Conservation (phyloP, 805 yeast species). For the Limtongia smithiae region DNA sequence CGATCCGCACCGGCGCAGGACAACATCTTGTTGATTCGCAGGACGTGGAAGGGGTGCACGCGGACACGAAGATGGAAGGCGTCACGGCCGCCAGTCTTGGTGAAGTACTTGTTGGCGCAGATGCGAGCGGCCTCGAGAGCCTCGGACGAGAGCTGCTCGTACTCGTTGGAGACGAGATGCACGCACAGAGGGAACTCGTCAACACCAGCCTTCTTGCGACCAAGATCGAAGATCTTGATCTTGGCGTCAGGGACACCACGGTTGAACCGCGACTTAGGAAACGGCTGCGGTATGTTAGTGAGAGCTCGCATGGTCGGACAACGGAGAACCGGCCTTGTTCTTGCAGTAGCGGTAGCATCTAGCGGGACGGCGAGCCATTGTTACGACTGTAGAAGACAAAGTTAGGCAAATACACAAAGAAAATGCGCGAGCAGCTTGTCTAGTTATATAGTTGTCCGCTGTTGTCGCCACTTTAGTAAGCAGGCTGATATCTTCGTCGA, state of each 20-base stretch:
- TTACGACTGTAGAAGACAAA: slow-evolving; percentile 35
- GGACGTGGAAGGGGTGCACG: slow-evolving; percentile 99
- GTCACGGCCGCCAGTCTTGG: slow-evolving; percentile 97
- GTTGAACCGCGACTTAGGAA: slow-evolving; percentile 99
- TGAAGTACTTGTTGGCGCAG: slow-evolving; percentile 99
- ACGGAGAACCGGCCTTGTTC: slow-evolving; percentile 60
- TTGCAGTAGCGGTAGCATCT: slow-evolving; percentile 99
- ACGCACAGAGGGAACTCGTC: slow-evolving; percentile 99
- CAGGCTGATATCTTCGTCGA: too few species aligned
- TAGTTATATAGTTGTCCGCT: too few species aligned
- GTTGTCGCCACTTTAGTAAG: too few species aligned
- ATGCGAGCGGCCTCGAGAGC: slow-evolving; percentile 99
- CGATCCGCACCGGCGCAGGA: slow-evolving; percentile 99
- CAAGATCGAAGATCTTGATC: slow-evolving; percentile 98
- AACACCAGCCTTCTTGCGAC: slow-evolving; percentile 99
- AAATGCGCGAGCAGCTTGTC: too few species aligned
- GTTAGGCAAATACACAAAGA: too few species aligned
- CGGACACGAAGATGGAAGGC: slow-evolving; percentile 99
- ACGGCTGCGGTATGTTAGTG: slow-evolving; percentile 51
- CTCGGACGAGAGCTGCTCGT: slow-evolving; percentile 98
- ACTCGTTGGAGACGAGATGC: slow-evolving; percentile 98
- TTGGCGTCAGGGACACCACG: slow-evolving; percentile 99
- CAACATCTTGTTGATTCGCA: slow-evolving; percentile 99
- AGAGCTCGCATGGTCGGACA: neutral
- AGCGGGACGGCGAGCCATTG: slow-evolving; percentile 99